A percentile compares a stretch with the other conserved stretches of the same genome.
phyloP scores from a whole-genome alignment of 2,329 filamentous ascomycete species.

The Aspergillus spinulosporus region DNA sequence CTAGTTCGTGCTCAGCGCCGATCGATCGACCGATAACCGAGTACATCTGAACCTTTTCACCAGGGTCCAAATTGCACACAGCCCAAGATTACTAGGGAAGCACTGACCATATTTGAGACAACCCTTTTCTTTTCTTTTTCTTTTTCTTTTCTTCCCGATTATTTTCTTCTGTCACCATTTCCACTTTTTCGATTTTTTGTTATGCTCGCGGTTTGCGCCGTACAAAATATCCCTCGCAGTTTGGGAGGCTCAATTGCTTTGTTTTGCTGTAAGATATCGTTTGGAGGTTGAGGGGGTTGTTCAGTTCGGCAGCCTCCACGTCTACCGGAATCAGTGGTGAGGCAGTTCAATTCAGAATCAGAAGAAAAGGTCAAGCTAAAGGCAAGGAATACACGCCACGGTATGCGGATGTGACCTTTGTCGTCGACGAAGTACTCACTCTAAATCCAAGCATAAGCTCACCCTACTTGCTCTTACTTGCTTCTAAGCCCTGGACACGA shows the following conservation, averaged over 20 bases:
- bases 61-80: conserved; percentile 5
- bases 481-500: conserved; percentile 29
- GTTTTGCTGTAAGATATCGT: conserved; percentile 22
- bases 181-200: background rate
- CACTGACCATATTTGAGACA: conserved; percentile 11
- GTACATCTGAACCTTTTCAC: conserved; percentile 7
- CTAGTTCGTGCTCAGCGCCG: conserved; percentile 7
- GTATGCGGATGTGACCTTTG: conserved; percentile 13
- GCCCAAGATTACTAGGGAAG: conserved; percentile 9
- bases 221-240: conserved; percentile 8
- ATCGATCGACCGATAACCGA: conserved; percentile 18
- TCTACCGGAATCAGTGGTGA: background rate
- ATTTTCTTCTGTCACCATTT: background rate
- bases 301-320: background rate
- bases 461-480: conserved; percentile 8
- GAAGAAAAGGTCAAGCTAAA: conserved; percentile 2
- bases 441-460: conserved; percentile 10
- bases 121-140: background rate
- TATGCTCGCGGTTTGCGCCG: conserved; percentile 6
- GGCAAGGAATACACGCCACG: conserved; percentile 8
- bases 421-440: conserved; percentile 7
- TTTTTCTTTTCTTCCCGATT: conserved; percentile 4
- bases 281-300: conserved; percentile 11
- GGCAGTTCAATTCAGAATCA: conserved; percentile 8
- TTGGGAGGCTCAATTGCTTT: conserved; percentile 13